Conservation (phyloP, 1,284 basidiomycete genomes). For the Marasmius sp. region DNA sequence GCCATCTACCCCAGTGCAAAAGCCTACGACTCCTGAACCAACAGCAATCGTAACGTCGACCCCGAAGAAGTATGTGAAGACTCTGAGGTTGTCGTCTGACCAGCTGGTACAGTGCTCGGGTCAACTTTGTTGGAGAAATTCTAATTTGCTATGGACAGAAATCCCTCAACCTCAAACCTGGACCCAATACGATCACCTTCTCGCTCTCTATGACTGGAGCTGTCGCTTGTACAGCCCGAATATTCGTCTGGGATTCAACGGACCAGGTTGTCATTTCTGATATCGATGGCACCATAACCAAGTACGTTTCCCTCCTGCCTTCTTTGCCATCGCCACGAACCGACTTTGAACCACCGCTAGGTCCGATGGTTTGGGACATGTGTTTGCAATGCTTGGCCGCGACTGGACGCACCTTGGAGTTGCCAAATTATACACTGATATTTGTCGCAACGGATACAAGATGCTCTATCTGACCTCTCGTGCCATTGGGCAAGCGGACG, state of each 20-base stretch:
- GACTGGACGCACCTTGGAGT: conserved; percentile 99
- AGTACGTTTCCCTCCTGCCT: conserved; percentile 46
- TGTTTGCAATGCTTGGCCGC: conserved; percentile 98
- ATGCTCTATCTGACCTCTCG: conserved; percentile 98
- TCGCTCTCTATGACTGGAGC: conserved; percentile 89
- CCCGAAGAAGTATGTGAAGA: conserved; percentile 79
- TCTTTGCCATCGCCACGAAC: not conserved
- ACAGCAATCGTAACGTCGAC: conserved; percentile 11
- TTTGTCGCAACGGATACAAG: conserved; percentile 95
- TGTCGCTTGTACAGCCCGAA: conserved; percentile 87
- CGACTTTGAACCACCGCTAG: conserved; percentile 37
- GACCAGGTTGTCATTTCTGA: conserved; percentile 95
- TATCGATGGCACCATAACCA: conserved; percentile 99
- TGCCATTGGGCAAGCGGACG: conserved; percentile 97
- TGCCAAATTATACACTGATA: conserved; percentile 98
- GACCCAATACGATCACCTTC: conserved; percentile 92
- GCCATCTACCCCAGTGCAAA: conserved; percentile 34
- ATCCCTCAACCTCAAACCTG: conserved; percentile 83
- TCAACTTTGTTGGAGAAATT: not conserved
- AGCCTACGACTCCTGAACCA: conserved; percentile 17
- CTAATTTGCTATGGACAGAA: conserved; percentile 50
- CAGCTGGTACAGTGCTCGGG: conserved; percentile 18
- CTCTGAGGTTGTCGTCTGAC: conserved; percentile 65
- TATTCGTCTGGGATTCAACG: conserved; percentile 94
- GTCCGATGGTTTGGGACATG: conserved; percentile 95